Evolutionary conservation across 2,329 filamentous ascomycete species (phyloP), one percentile per base, ranked within the genome.

Genomic region (Dothistroma septosporum): DNA sequence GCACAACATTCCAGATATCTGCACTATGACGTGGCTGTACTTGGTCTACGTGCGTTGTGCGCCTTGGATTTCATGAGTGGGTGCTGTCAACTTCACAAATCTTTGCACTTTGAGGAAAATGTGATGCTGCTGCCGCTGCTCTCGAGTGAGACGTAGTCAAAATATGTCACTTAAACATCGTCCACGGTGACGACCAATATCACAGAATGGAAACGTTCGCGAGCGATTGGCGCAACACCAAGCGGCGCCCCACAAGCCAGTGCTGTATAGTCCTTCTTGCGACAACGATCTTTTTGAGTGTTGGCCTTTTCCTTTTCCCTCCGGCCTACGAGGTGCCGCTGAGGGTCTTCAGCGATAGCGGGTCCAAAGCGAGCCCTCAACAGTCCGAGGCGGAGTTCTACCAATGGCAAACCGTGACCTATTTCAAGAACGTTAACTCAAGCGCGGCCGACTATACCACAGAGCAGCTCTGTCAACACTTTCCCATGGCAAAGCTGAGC

Each of bases 401-500:
- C 50, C 9, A 33, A 14, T 53, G 50, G 50, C 22, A 16, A 10
- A 53, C 50, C 4, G 21, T 14, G 4, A 53, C 67, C 7, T 35
- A 59, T 14, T 71, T 68, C 44, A 41, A 46, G 16, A 58, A 61
- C 4, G 60, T 67, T 14, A 58, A 53, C n/a, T 48, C 61, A 11
- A 58, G 49, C 11, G 52, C 47, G 4, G 24, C 10, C 19, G 57
- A 58, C 33, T 55, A 55, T n/a, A 62, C 53, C 5, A 52, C 60
- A 8, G 55, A 62, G 37, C 73, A 77, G 59, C 74, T 76, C 61
- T 78, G 76, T 69, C 67, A 71, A 35, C 70, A 70, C 63, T 78
- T 78, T 63, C 76, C 79, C 22, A 68, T 68, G 16, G 64, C 76
- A 53, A 67, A 77, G 21, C 72, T 80, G n/a, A 68, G 72, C 8